Percentiles rank a stretch among this genome's conserved stretches.
phyloP scores from a whole-genome alignment of 2,329 filamentous ascomycete genomes.

The Hymenoscyphus linearis region DNA sequence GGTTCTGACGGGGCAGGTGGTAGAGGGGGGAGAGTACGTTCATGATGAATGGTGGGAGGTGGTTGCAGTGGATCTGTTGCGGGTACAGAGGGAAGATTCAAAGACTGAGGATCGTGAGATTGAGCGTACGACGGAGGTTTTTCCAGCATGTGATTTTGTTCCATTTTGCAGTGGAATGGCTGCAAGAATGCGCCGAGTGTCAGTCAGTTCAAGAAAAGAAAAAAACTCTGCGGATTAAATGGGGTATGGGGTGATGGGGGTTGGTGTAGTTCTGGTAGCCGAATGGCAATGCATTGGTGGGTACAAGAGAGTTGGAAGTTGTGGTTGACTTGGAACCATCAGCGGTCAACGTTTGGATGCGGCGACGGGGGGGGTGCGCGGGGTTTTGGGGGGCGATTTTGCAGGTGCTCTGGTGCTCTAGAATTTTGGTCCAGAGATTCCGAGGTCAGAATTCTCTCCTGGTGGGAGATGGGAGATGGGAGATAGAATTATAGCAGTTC shows the following conservation, averaged over 20 bases:
- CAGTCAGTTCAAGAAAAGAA: too few relatives aligned
- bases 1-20: conserved; percentile 23
- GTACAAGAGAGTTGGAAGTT: neutral
- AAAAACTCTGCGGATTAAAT: neutral
- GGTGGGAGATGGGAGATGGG: neutral
- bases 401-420: neutral
- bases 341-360: neutral
- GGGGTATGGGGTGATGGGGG: neutral
- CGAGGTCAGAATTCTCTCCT: neutral
- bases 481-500: neutral
- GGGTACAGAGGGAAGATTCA: conserved; percentile 27
- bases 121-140: conserved; percentile 29
- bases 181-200: conserved; percentile 6
- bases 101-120: conserved; percentile 28
- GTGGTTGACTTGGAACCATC: neutral
- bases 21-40: conserved; percentile 29
- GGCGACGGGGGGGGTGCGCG: neutral
- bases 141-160: conserved; percentile 32
- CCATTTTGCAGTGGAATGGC: conserved; percentile 25
- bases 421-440: neutral
- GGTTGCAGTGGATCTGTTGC: conserved; percentile 23
- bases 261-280: neutral
- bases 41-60: conserved; percentile 23
- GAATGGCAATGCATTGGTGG: neutral
- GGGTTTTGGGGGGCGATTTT: neutral